Evolutionary conservation across 1,284 basidiomycete genomes (phyloP).

Genomic region (Termitomyces sp.): DNA sequence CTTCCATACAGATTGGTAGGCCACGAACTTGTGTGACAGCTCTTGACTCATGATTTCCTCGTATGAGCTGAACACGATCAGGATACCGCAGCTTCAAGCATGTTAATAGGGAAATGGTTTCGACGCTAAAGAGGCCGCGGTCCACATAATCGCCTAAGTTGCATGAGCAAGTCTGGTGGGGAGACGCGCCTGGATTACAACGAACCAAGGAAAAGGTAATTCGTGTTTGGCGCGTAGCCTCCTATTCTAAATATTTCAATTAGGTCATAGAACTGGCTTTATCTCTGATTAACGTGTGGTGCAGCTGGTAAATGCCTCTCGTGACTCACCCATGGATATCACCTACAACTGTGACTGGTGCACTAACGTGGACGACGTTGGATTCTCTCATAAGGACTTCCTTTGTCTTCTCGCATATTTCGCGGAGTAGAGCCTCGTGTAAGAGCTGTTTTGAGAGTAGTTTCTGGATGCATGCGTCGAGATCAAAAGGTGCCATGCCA

Average conservation of each 20-base stretch:
- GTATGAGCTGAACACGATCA: conserved; percentile 92
- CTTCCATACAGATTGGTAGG: conserved; percentile 14
- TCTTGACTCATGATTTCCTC: conserved; percentile 97
- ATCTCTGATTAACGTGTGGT: conserved; percentile 25
- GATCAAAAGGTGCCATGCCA: conserved; percentile 85
- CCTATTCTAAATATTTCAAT: conserved; percentile 99
- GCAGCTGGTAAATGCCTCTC: conserved; percentile 9
- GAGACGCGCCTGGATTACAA: conserved; percentile 17
- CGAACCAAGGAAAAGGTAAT: conserved; percentile 94
- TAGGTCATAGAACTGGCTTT: conserved; percentile 98
- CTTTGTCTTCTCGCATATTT: conserved; percentile 98
- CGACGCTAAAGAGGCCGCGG: conserved; percentile 94
- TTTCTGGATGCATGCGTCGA: conserved; percentile 91
- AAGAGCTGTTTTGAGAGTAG: conserved; percentile 88
- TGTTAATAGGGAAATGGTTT: conserved; percentile 95
- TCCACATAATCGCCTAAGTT: conserved; percentile 93
- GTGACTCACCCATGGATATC: conserved; percentile 94
- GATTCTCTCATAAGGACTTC: conserved; percentile 98
- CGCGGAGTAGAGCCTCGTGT: conserved; percentile 86
- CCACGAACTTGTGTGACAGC: conserved; percentile 90
- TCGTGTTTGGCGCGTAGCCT: conserved; percentile 93
- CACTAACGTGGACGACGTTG: conserved; percentile 96
- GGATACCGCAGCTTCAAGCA: conserved; percentile 98
- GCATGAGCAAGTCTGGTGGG: conserved; percentile 10
- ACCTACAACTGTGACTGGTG: conserved; percentile 98